phyloP scores from a whole-genome alignment of 352 stramenopile species.

The Pythium oligandrum region DNA sequence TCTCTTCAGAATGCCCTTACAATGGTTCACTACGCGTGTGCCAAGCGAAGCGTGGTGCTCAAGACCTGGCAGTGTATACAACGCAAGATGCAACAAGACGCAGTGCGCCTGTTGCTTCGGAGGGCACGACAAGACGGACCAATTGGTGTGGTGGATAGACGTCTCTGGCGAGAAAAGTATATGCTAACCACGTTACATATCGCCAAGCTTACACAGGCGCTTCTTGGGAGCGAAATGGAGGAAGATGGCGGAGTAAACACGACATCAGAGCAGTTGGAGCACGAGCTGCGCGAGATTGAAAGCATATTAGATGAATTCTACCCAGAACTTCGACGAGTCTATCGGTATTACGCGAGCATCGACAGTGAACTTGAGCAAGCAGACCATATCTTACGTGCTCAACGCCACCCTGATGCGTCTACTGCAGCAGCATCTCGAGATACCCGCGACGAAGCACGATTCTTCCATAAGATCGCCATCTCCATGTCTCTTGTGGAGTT shows the following conservation, averaged over 20 bases:
- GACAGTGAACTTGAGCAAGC: constrained; percentile 23
- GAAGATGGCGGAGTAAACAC: constrained; percentile 7
- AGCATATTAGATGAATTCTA: constrained; percentile 37
- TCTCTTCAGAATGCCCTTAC: constrained; percentile 67
- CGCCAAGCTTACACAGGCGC: constrained; percentile 26
- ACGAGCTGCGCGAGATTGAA: constrained; percentile 34
- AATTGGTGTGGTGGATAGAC: constrained; percentile 44
- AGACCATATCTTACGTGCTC: constrained; percentile 18
- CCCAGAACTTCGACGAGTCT: constrained; percentile 38
- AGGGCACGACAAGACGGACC: constrained; percentile 33
- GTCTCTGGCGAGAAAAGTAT: constrained; percentile 46
- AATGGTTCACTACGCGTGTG: constrained; percentile 67
- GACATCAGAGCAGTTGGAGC: constrained; percentile 17
- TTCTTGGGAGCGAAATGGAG: constrained; percentile 6
- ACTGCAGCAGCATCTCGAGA: constrained; percentile 1
- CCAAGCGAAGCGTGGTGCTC: constrained; percentile 42
- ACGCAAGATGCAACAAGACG: constrained; percentile 53
- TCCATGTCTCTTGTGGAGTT: constrained; percentile 69
- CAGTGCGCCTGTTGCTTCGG: constrained; percentile 34
- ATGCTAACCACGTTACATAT: constrained; percentile 54
- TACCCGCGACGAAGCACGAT: constrained; percentile 38
- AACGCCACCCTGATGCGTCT: constrained; percentile 2
- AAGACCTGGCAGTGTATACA: constrained; percentile 51
- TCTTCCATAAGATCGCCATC: constrained; percentile 62
- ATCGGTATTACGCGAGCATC: constrained; percentile 52